Base-by-base conservation (phyloP, 2,329 filamentous ascomycete genomes). In the Penicillium capsulatum region DNA sequence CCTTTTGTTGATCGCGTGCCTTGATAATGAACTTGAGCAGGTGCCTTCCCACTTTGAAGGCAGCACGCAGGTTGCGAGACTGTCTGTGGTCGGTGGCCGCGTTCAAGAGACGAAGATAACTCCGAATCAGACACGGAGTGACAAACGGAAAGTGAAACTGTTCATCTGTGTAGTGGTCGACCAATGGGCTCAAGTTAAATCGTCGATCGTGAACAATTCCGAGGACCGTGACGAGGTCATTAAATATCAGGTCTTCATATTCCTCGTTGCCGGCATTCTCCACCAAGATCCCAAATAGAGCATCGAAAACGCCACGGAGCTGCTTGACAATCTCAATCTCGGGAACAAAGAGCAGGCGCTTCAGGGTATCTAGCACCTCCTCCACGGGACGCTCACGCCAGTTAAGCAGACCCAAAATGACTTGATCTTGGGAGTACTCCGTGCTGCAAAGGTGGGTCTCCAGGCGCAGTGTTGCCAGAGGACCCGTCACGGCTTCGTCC, bases 291-390 rank as follows among this genome's bases (percentile, higher is more conserved):
- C 87, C 84, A 59, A 98, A 98, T 1, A 98, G 77, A 0, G 88
- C 81, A 62, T 95, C 87, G 37, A 98, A 83, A 1, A 97, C 89
- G 54, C 94, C 85, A 47, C 79, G 84, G 6, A 97, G 71, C 29
- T 97, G 76, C 69, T 97, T 98, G 47, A 98, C 92, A 22, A 98
- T 86, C 66, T 98, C 94, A 40, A 97, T 95, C 61, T 98, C 92
- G 0, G 92, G 86, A 1, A 98, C 90, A 51, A 97, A 97, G 14
- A 90, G 82, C 34, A 97, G 79, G 51, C 90, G 83, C 59, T 85
- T 84, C 29, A 98, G 69, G 1, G 94, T 71, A 16, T 80, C 75
- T 1, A 86, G 74, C 1, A 97, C 73, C 24, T 90, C 81, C 17
- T 82, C 80, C 31, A 81, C 76, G 0, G 82, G 74, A 28, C 83